Base-by-base conservation (phyloP, 805 yeast genomes). In the Myxozyma melibiosi region DNA sequence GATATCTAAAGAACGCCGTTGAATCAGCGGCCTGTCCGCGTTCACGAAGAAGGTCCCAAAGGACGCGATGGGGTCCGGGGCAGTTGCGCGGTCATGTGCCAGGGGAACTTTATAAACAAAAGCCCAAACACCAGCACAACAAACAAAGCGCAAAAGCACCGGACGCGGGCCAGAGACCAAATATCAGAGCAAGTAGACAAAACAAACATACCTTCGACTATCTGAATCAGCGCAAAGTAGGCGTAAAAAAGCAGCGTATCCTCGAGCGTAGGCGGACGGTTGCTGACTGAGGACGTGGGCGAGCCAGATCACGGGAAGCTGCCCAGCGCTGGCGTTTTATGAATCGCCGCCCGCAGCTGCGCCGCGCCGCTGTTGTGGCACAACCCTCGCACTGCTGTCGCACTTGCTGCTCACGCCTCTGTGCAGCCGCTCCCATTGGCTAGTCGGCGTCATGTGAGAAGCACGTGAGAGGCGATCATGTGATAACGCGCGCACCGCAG, bases 261-360 rank as follows among this genome's bases (percentile, higher is more conserved):
- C 7, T 28, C 18, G 44, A 4, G 22, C 8, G 24, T 7, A 16
- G 14, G 50, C n/a, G 24, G 30, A 18, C 16, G 9, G 40, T 31
- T 39, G 47, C 30, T n/a, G 25, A 31, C 20, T 48, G 30, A 25
- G 20, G 46, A 38, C 28, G 30, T 34, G 25, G 13, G 27, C 38
- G 38, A 34, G 55, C 58, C 51, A 50, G 58, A 55, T 55, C 58
- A 55, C 58, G 58, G 58, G 45, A 55, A 37, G 34, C 27, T 37
- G 44, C 34, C 38, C 28, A 38, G 45, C 43, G 41, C 51, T n/a
- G 48, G 52, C 45, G 48, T 37, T 47, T 47, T 47, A 47, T 47
- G n/a, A 43, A 34, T 24, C 33, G 25, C 35, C 24, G 24, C 47
- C 14, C 8, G n/a, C 28, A 6, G 47, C 8, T n/a, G 34, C 34